Conservation (phyloP, 192 early-diverging fungal species). For the Umbelopsis vinacea region DNA sequence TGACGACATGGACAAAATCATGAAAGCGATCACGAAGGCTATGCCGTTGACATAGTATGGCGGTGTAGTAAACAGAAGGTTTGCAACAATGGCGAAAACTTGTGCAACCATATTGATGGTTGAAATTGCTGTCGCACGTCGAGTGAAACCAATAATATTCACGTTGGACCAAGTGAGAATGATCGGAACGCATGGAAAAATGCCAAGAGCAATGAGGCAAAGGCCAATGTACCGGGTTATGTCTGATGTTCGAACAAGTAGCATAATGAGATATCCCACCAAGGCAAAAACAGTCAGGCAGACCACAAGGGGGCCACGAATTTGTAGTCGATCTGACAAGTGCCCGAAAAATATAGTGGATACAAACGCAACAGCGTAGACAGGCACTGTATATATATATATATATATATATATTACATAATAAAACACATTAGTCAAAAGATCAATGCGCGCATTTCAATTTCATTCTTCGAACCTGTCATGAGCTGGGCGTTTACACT, state of each 20-base stretch:
- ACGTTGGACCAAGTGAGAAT: conserved; percentile 21
- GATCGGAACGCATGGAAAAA: conserved; percentile 24
- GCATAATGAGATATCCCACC: conserved; percentile 20
- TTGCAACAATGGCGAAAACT: conserved; percentile 18
- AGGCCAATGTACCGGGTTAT: conserved; percentile 10
- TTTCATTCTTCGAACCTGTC: conserved; percentile 3
- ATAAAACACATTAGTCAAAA: no score
- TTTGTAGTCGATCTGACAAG: conserved; percentile 2
- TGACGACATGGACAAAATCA: background rate
- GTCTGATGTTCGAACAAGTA: background rate
- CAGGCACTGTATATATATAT: conserved; percentile 25
- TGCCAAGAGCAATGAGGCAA: conserved; percentile 19
- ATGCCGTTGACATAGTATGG: conserved; percentile 17
- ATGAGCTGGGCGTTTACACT: conserved; percentile 23
- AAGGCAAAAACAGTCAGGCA: background rate
- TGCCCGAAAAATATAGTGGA: conserved; percentile 24
- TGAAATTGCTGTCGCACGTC: background rate
- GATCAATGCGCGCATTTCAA: background rate
- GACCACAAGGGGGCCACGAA: conserved; percentile 4
- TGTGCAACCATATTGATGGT: conserved; percentile 22
- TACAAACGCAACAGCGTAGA: conserved; percentile 21
- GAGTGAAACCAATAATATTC: conserved; percentile 26
- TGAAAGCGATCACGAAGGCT: background rate
- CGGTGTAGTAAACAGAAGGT: conserved; percentile 16
- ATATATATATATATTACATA: no score